These are phyloP conservation scores for Aspergillus ochraceoroseus DNA, from an alignment of 2,329 filamentous ascomycete species.

Conservation along the genomic window DNA sequence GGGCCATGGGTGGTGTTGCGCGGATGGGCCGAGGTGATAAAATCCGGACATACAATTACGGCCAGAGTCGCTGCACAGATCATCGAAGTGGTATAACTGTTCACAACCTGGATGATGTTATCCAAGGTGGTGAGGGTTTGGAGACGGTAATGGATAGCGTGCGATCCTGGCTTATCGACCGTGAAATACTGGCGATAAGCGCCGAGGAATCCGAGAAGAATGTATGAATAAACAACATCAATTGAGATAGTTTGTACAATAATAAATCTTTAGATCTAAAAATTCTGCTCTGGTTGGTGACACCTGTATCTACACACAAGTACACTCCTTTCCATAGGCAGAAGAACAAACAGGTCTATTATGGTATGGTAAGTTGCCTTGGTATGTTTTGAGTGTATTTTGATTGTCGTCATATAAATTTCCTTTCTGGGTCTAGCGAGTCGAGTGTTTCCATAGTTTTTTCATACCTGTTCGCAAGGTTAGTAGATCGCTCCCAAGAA, in stretches of 20 bases:
- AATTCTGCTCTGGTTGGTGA: background rate
- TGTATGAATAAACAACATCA: slow-evolving; percentile 21
- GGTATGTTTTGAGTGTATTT: background rate
- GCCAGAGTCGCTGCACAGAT: slow-evolving; percentile 77
- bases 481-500: slow-evolving; percentile 8
- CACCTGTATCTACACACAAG: background rate
- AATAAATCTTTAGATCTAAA: background rate
- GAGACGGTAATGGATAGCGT: slow-evolving; percentile 75
- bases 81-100: slow-evolving; percentile 76
- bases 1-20: slow-evolving; percentile 69
- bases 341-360: no score
- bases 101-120: slow-evolving; percentile 73
- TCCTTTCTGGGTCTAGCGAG: slow-evolving; percentile 71
- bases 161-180: slow-evolving; percentile 66
- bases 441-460: slow-evolving; percentile 90
- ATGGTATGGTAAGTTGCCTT: no score
- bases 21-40: slow-evolving; percentile 89
- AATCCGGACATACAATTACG: slow-evolving; percentile 83
- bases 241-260: slow-evolving; percentile 2
- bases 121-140: slow-evolving; percentile 67
- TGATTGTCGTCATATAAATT: slow-evolving; percentile 60
- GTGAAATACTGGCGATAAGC: slow-evolving; percentile 68
- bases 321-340: no score
- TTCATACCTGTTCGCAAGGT: slow-evolving; percentile 59
- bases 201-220: slow-evolving; percentile 55